Conservation (phyloP, 176 grass and related monocot species). For the Carex pumila region DNA sequence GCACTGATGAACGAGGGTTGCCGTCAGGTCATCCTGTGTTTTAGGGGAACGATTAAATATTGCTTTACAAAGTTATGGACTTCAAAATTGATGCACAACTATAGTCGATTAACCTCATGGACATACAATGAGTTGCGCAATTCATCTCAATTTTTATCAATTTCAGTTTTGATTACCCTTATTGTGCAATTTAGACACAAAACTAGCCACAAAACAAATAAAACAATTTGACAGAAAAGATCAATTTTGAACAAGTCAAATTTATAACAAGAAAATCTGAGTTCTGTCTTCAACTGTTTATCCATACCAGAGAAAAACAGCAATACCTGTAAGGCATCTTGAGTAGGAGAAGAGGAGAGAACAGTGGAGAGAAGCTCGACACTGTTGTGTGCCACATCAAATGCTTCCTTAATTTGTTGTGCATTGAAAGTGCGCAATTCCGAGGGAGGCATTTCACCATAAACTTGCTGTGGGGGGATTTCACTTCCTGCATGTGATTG, state of each 20-base stretch:
- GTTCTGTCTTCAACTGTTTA: background rate
- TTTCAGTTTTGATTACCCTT: background rate
- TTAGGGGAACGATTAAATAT: background rate
- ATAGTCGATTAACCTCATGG: background rate
- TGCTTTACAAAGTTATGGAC: background rate
- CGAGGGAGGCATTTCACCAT: constrained; percentile 36
- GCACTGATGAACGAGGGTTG: constrained; percentile 90
- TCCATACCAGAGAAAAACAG: background rate
- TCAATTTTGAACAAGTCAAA: background rate
- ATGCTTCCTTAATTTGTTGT: constrained; percentile 77
- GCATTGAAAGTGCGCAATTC: constrained; percentile 46
- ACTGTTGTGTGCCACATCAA: constrained; percentile 89
- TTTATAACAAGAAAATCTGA: background rate
- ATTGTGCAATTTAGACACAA: background rate
- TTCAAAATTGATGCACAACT: background rate
- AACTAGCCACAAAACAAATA: background rate
- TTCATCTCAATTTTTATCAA: background rate
- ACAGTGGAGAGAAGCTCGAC: constrained; percentile 88
- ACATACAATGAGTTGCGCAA: background rate
- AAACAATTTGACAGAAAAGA: constrained; percentile 13
- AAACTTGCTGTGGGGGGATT: constrained; percentile 43
- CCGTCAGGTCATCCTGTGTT: constrained; percentile 74
- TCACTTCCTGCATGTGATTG: constrained; percentile 25
- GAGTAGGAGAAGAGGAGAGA: constrained; percentile 83
- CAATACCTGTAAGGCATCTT: constrained; percentile 86